Evolutionary conservation across 495 filamentous ascomycete species (phyloP), one percentile per base, ranked within the genome.

Genomic region (Penicillium chermesinum): DNA sequence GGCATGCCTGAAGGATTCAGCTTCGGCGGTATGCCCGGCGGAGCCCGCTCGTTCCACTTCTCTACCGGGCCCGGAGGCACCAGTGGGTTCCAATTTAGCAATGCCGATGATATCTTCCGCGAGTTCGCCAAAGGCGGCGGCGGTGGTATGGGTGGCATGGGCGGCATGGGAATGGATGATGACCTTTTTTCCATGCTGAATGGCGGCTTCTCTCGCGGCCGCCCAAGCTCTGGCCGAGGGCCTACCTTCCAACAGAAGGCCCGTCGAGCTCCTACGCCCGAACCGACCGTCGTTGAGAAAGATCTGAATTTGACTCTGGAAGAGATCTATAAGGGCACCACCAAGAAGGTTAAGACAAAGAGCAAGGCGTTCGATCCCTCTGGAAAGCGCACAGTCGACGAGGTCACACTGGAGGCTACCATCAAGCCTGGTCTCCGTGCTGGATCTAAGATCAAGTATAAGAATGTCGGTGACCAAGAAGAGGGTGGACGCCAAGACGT

Each of bases 321-420:
- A 62, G 93, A 98, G 58, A 67, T 97, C 38, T 96, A 77, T 69
- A 78, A 65, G 7, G 93, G 93, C 16, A 81, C 81, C 27, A 86
- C 84, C 12, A 98, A 98, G 79, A 96, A 94, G 75, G 88, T 98
- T 72, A 91, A 88, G 66, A 94, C 96, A 38, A 96, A 96, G 79
- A 83, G 89, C 56, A 97, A 97, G 78, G 87, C 82, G 27, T 97
- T 89, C 57, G 93, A 98, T 66, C 56, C 69, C 3, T 87, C 77
- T 19, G 88, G 89, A 36, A 95, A 90, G 71, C 81, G 86, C 54
- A 90, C 75, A 21, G 85, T 84, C 3, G 85, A 91, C 48, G 94
- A 98, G 49, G 86, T 89, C 49, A 87, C 95, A 7, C 66, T 98
- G 15, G 89, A 95, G 62, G 91, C 96, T 48, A 84, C 85, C 44